A percentile compares a stretch with the other conserved stretches of the same genome.
Evolutionary conservation across 495 filamentous ascomycete genomes (phyloP).

Genomic region (Cetradonia linearis): DNA sequence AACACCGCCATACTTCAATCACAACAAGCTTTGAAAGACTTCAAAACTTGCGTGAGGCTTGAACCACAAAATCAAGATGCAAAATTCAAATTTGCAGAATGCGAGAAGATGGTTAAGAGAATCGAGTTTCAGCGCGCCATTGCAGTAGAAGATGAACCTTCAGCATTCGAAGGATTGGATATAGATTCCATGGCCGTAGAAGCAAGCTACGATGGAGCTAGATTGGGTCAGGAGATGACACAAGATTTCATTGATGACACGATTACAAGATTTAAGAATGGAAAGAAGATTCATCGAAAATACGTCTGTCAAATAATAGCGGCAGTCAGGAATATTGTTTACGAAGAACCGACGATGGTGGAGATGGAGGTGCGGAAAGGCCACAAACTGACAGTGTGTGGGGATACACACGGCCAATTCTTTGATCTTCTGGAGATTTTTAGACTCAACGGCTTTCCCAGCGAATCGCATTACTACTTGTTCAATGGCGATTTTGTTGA

Average conservation of each 20-base stretch:
- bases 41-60: slow-evolving; percentile 79
- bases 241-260: slow-evolving; percentile 94
- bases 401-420: slow-evolving; percentile 98
- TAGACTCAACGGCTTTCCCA: slow-evolving; percentile 75
- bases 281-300: slow-evolving; percentile 90
- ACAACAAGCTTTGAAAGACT: slow-evolving; percentile 80
- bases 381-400: slow-evolving; percentile 81
- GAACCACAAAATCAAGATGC: slow-evolving; percentile 83
- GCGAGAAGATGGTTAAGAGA: slow-evolving; percentile 83
- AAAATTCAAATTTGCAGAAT: slow-evolving; percentile 78
- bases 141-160: slow-evolving; percentile 82
- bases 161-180: slow-evolving; percentile 82
- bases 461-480: slow-evolving; percentile 78
- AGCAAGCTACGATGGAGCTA: slow-evolving; percentile 70
- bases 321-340: slow-evolving; percentile 78
- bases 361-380: slow-evolving; percentile 74
- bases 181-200: slow-evolving; percentile 78
- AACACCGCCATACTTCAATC: slow-evolving; percentile 83
- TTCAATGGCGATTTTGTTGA: slow-evolving; percentile 99
- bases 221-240: slow-evolving; percentile 76
- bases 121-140: slow-evolving; percentile 90
- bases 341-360: slow-evolving; percentile 92
- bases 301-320: slow-evolving; percentile 95
- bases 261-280: slow-evolving; percentile 89
- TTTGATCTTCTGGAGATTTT: slow-evolving; percentile 97